Evolutionary conservation across 495 filamentous ascomycete genomes (phyloP), one percentile per base, ranked within the genome.

Genomic region (Annulohypoxylon moriforme): DNA sequence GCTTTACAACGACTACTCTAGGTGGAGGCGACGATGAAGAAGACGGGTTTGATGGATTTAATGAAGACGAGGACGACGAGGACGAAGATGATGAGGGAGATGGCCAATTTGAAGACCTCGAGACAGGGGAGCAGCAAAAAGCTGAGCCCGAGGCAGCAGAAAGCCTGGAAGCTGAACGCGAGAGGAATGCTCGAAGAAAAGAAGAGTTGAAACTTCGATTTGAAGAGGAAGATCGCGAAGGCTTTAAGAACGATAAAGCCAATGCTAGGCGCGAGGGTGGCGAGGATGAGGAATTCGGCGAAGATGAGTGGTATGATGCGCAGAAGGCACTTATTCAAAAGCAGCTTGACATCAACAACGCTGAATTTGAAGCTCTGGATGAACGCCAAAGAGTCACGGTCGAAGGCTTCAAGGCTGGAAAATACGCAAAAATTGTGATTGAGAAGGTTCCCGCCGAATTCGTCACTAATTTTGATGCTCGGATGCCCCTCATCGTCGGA

Each of bases 301-400:
- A 98, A 80, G 96, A 99, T 74, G 93, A 98, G 46, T 99, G 96
- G 96, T 98, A 98, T 77, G 94, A 98, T 76, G 86, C 92, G 24
- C 96, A 99, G 76, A 99, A 99, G 78, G 94, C 96, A 24, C 87
- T 91, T 73, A 87, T 98, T 66, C 92, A 98, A 79, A 98, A 97
- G 81, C 96, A 98, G 78, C 84, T 93, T 50, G 89, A 93, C 64
- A 97, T 99, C 85, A 99, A 99, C 82, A 93, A 93, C 68, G 88
- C 92, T 52, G 96, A 98, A 71, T 96, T 97, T 74, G 93, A 94
- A 42, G 81, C 86, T 18, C 87, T 98, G 10, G 96, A 98, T 71
- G 92, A 93, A 57, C 81, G 83, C 27, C 92, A 94, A 47, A 87
- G 96, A 46, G 85, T 90, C 11, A 85, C 91, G 34, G 93, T 96